Base-by-base conservation (phyloP, 2,329 filamentous ascomycete genomes). In the Cyclaneusma minus region DNA sequence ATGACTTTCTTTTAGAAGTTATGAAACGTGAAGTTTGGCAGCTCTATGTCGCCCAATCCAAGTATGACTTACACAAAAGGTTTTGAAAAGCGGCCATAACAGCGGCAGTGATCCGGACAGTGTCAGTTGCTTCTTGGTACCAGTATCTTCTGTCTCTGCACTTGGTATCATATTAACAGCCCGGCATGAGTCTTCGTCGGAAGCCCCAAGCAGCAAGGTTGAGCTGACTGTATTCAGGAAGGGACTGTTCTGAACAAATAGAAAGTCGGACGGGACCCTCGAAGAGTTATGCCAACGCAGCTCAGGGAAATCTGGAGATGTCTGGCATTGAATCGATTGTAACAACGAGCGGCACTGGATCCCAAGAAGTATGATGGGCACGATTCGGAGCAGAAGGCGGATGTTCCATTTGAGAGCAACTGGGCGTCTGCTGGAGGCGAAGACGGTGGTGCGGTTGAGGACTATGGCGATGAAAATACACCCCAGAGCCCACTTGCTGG, bases 251-350 rank as follows among this genome's bases (percentile, higher is more conserved):
- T 75, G 64, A 10, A 72, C 67, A 44, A 81, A 80, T 55, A 82
- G 72, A 23, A 83, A 57, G 14, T 72, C 63, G 4, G 73, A 69
- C 18, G 8, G 18, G 24, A 58, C 63, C 46, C 71, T 78, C 36
- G 58, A 67, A 5, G 69, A 52, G 35, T 74, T 69, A 6, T 72
- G 74, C 64, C 79, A 82, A 21, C 77, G 72, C 40, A 82, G 53
- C 31, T 68, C 53, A 20, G 70, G 58, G 43, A 81, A 85, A 31
- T 79, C 58, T 8, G 75, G 63, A 7, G 78, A 81, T 1, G 85
- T 92, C 54, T 98, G 89, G 43, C 89, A 95, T 44, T 84, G 82
- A 36, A 95, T 81, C 2, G 81, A 83, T 42, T 84, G 80, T 5
- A 94, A 61, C 3, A 95, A 52, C 20, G 58, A 62, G 22, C 71